Evolutionary conservation across 1,284 basidiomycete species (phyloP).

Genomic region (Cerrena zonata): DNA sequence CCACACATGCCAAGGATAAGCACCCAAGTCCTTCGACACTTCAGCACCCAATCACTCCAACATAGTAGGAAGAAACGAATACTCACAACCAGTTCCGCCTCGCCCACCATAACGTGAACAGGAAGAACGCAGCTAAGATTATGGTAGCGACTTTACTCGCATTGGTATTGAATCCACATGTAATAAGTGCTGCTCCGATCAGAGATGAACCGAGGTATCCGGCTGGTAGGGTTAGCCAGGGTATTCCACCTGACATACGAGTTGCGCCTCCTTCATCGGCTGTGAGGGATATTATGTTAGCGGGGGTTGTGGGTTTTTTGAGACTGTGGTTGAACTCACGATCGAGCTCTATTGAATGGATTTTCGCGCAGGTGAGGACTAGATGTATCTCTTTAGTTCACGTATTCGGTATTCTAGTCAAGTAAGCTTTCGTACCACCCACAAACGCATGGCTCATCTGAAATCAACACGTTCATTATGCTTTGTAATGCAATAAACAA

Average conservation of each 20-base stretch:
- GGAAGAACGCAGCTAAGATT: conserved; percentile 78
- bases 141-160: conserved; percentile 87
- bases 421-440: conserved; percentile 24
- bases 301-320: conserved; percentile 11
- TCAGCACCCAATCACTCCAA: neutral
- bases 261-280: conserved; percentile 92
- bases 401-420: neutral
- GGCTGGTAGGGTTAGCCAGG: conserved; percentile 80
- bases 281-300: conserved; percentile 23
- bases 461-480: neutral
- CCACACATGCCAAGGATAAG: conserved; percentile 74
- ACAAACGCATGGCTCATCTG: conserved; percentile 76
- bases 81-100: conserved; percentile 72
- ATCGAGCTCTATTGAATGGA: conserved; percentile 83
- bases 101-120: conserved; percentile 92
- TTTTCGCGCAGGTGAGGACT: conserved; percentile 84
- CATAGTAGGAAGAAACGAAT: neutral
- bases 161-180: conserved; percentile 90
- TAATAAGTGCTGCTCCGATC: conserved; percentile 85
- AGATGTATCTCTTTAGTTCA: neutral
- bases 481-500: conserved; percentile 1
- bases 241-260: conserved; percentile 86
- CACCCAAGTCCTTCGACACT: conserved; percentile 54
- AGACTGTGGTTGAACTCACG: conserved; percentile 41
- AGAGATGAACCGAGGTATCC: conserved; percentile 90